phyloP scores from a whole-genome alignment of 2,329 filamentous ascomycete species.

The Pyrenochaeta sp. region DNA sequence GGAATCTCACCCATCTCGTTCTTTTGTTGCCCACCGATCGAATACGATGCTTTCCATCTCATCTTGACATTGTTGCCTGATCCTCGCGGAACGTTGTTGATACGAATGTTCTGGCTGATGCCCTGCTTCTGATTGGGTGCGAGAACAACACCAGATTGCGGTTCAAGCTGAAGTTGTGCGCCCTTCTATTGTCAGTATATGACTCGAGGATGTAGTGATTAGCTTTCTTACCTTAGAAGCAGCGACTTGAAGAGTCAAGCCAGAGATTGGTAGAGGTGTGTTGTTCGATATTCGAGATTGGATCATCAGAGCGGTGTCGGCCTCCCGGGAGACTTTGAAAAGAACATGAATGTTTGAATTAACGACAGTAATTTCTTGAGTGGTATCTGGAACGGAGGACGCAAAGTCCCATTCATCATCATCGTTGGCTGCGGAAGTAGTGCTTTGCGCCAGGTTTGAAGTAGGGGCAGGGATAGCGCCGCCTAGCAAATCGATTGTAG shows the following conservation, averaged over 20 bases:
- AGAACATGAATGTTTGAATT: constrained; percentile 75
- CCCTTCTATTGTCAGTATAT: constrained; percentile 64
- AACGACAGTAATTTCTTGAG: constrained; percentile 72
- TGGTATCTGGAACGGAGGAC: constrained; percentile 78
- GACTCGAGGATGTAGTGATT: no score
- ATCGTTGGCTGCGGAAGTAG: constrained; percentile 69
- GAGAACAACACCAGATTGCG: constrained; percentile 82
- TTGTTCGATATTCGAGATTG: constrained; percentile 85
- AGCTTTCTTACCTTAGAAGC: constrained; percentile 77
- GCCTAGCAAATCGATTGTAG: constrained; percentile 46
- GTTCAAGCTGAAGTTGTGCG: constrained; percentile 80
- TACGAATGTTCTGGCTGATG: constrained; percentile 80
- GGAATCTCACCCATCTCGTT: constrained; percentile 87
- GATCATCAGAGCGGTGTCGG: constrained; percentile 69
- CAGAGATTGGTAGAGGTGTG: constrained; percentile 72
- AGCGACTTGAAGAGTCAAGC: constrained; percentile 89
- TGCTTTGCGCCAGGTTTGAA: constrained; percentile 36
- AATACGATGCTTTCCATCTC: constrained; percentile 86
- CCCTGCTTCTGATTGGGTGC: constrained; percentile 75
- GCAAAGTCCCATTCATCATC: constrained; percentile 97
- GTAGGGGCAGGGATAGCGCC: constrained; percentile 35
- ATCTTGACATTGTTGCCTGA: constrained; percentile 86
- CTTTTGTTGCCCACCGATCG: constrained; percentile 68
- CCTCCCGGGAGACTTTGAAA: constrained; percentile 71
- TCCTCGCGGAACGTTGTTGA: constrained; percentile 75